A percentile compares a stretch with the other conserved stretches of the same genome.
These are phyloP conservation scores for Aspergillus heteromorphus DNA, from an alignment of 495 filamentous ascomycete species.

Conservation along the genomic window DNA sequence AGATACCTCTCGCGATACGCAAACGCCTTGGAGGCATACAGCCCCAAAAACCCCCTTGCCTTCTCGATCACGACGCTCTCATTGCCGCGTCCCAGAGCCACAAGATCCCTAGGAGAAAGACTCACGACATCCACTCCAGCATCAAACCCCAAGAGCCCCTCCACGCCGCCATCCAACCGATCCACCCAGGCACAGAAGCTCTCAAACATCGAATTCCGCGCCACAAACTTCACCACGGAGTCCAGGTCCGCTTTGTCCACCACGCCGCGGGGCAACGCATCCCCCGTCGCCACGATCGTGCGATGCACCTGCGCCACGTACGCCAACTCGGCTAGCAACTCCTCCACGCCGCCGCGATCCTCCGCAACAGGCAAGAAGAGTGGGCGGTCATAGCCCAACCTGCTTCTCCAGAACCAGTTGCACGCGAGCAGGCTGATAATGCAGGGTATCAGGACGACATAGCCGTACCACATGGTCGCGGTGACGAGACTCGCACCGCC, in stretches of 20 bases:
- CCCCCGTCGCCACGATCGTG: too few relatives aligned
- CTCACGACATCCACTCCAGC: neutral
- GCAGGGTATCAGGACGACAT: conserved; percentile 44
- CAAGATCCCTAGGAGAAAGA: neutral
- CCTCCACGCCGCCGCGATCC: too few relatives aligned
- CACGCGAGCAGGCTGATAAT: conserved; percentile 35
- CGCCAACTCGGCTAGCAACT: neutral
- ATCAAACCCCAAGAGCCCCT: neutral
- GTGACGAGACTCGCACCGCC: conserved; percentile 48
- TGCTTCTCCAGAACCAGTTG: conserved; percentile 42
- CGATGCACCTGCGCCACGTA: neutral
- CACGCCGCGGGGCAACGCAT: neutral
- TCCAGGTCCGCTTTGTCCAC: neutral
- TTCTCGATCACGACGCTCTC: neutral
- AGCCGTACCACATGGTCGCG: conserved; percentile 45
- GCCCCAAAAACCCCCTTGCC: conserved; percentile 21
- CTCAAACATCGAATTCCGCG: neutral
- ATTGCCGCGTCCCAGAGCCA: neutral
- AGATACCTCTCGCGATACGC: conserved; percentile 38
- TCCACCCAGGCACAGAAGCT: neutral
- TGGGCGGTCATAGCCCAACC: conserved; percentile 44
- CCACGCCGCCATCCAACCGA: neutral
- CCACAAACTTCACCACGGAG: neutral
- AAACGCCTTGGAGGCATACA: conserved; percentile 23
- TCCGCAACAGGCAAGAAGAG: conserved; percentile 10